Evolutionary conservation across 805 yeast genomes (phyloP), one percentile per base, ranked within the genome.

Genomic region (Monosporozyma unispora): DNA sequence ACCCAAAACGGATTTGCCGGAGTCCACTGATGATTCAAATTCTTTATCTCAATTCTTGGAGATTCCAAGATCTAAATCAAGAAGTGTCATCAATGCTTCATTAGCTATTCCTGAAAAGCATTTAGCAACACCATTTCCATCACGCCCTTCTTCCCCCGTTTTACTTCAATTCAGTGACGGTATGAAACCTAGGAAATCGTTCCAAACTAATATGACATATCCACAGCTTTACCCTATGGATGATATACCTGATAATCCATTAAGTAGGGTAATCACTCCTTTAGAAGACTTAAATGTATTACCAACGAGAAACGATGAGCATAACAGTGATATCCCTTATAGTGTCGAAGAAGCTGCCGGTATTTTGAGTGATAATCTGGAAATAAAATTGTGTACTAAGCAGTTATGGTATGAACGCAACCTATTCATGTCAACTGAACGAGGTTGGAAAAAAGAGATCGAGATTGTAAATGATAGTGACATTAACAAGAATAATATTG

Each of bases 101-200:
- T 44, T 64, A n/a, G 55, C 61, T 8, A 56, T 56, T 4, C 69
- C 70, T 9, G 60, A 61, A 12, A 58, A 53, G 23, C 67, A 66
- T 49, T 75, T 88, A 10, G 90, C 96, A 0, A 87, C 96, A 0
- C 96, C 96, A 0, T 85, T 84, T 1, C 93, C 96, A 3, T 86
- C 95, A 0, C 96, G 96, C 0, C 82, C 85, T 0, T 61, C 74
- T 16, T 72, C 79, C 1, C 84, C 86, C 3, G 37, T 48, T 8
- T 47, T 67, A 16, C 41, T 60, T 29, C 58, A 53, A 42, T 49
- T 52, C 37, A 46, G 44, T 45, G 64, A 66, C 25, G 55, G 60
- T 9, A 29, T 52, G 14, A 79, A 74, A 56, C 69, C 75, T 8
- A 68, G 82, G 51, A 73, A 78, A 51, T 72, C 78, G 46, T 81